A percentile compares a stretch with the other conserved stretches of the same genome.
Conservation (phyloP, 768 basidiomycete species). For the Phaeolepiota aurea region DNA sequence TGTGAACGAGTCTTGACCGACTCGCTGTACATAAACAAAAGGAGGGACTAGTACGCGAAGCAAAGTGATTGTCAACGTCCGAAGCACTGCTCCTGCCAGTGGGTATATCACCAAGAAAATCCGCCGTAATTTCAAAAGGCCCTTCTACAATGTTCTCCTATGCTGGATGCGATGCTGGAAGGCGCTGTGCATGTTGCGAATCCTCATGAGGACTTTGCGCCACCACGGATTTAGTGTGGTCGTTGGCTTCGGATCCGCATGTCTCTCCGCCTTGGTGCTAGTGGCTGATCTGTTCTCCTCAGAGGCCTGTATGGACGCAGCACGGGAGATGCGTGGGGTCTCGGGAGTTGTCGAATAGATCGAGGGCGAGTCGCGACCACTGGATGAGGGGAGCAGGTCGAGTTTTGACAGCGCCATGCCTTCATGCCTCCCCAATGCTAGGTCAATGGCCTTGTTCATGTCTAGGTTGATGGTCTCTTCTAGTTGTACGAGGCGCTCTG, state of each 20-base stretch:
- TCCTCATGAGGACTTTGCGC: background rate
- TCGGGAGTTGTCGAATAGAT: background rate
- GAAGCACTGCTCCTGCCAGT: no score
- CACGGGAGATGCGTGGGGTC: background rate
- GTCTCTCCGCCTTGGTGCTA: background rate
- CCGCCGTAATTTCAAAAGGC: no score
- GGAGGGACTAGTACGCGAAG: no score
- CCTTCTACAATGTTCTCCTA: no score
- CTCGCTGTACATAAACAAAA: no score
- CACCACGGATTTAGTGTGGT: background rate
- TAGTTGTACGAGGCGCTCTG: background rate
- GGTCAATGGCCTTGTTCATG: background rate
- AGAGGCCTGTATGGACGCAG: background rate
- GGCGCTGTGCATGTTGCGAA: background rate
- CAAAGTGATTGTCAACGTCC: no score
- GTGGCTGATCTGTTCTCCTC: background rate
- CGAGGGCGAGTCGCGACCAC: background rate
- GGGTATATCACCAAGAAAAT: no score
- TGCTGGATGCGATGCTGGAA: background rate
- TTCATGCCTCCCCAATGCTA: background rate
- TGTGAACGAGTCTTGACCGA: no score
- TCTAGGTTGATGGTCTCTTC: background rate
- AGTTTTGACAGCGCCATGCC: background rate
- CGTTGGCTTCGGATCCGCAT: background rate
- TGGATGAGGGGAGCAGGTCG: background rate